These are phyloP conservation scores for Mycena crocata DNA, from an alignment of 768 basidiomycete genomes.

Conservation along the genomic window DNA sequence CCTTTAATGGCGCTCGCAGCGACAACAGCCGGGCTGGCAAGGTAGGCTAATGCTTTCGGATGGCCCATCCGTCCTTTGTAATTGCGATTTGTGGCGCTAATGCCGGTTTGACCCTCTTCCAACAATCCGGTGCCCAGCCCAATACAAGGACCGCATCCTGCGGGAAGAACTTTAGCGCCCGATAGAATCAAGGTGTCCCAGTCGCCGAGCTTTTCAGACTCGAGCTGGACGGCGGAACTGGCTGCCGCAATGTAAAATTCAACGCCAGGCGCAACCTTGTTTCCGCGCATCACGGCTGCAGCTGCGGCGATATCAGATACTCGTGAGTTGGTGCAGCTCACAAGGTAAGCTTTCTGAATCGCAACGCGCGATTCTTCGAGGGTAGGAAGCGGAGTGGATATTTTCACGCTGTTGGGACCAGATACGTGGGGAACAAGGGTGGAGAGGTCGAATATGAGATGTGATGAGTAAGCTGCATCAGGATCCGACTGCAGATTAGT, in stretches of 20 bases:
- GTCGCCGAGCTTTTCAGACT: slow-evolving; percentile 86
- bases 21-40: slow-evolving; percentile 96
- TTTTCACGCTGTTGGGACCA: slow-evolving; percentile 97
- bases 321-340: slow-evolving; percentile 97
- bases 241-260: slow-evolving; percentile 99
- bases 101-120: slow-evolving; percentile 95
- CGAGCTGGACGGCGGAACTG: slow-evolving; percentile 90
- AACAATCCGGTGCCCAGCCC: slow-evolving; percentile 93
- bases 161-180: slow-evolving; percentile 92
- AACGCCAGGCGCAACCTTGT: slow-evolving; percentile 86
- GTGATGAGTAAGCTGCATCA: slow-evolving; percentile 84
- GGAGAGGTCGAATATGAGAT: slow-evolving; percentile 91
- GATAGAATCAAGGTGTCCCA: slow-evolving; percentile 90
- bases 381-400: slow-evolving; percentile 92
- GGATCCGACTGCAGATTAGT: slow-evolving; percentile 74
- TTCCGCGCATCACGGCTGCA: slow-evolving; percentile 87
- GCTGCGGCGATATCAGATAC: slow-evolving; percentile 95
- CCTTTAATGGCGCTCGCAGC: slow-evolving; percentile 96
- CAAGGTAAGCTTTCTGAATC: slow-evolving; percentile 98
- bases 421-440: slow-evolving; percentile 96
- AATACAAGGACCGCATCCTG: slow-evolving; percentile 98
- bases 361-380: slow-evolving; percentile 78
- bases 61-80: slow-evolving; percentile 99
- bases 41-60: slow-evolving; percentile 94
- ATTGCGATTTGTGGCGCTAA: slow-evolving; percentile 98